These are phyloP conservation scores for Dioscorea zingiberensis DNA, from an alignment of 106 monocot genomes.

Conservation along the genomic window DNA sequence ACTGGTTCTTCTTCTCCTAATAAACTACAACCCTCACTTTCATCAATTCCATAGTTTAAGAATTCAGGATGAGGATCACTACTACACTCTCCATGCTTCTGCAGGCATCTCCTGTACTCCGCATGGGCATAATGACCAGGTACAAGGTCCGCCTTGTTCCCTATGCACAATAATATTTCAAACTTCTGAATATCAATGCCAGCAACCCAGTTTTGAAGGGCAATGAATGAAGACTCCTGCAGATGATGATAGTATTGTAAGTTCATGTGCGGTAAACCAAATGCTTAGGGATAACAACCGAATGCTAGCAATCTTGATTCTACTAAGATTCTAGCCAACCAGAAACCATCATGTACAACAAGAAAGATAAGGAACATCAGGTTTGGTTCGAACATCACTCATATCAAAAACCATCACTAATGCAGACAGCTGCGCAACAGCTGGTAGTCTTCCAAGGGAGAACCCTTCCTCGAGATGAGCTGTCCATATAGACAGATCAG, in stretches of 20 bases:
- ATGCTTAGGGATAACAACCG: too few species aligned
- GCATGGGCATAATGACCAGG: slow-evolving; percentile 81
- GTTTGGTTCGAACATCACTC: slow-evolving; percentile 57
- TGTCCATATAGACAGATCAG: slow-evolving; percentile 83
- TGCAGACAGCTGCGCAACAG: slow-evolving; percentile 48
- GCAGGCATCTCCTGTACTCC: slow-evolving; percentile 71
- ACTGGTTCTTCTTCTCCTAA: slow-evolving; percentile 63
- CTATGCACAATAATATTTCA: slow-evolving; percentile 86
- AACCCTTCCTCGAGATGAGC: slow-evolving; percentile 64
- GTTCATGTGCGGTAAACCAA: too few species aligned
- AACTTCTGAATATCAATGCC: slow-evolving; percentile 54
- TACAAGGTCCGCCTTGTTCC: slow-evolving; percentile 93
- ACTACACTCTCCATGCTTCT: slow-evolving; percentile 49
- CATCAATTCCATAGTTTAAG: slow-evolving; percentile 72
- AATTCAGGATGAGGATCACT: slow-evolving; percentile 61
- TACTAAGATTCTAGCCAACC: too few species aligned
- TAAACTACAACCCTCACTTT: slow-evolving; percentile 70
- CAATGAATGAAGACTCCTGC: slow-evolving; percentile 67
- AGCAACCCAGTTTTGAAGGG: slow-evolving; percentile 67
- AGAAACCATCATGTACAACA: neutral
- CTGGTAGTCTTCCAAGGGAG: slow-evolving; percentile 42
- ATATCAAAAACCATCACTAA: slow-evolving; percentile 97
- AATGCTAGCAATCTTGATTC: too few species aligned
- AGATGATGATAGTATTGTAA: slow-evolving; percentile 3
- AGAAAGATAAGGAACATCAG: slow-evolving; percentile 4